Base-by-base conservation (phyloP, 1,284 basidiomycete genomes). In the Pterulicium gracile region DNA sequence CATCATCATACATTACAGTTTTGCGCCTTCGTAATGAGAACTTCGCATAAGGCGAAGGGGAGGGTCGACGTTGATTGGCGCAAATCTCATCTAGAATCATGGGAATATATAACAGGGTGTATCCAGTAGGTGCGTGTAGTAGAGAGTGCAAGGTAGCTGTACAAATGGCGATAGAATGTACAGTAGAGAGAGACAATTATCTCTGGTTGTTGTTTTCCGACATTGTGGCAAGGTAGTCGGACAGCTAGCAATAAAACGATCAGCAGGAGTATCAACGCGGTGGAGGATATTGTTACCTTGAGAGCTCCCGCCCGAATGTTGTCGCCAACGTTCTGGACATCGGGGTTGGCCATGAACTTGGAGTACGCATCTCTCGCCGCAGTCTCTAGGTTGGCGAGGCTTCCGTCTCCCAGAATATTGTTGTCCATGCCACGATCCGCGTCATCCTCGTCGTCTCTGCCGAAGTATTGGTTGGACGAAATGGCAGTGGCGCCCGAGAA, bases 401-500 rank as follows among this genome's bases (percentile, higher is more conserved):
- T 86, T 18, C 83, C 82, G 55, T 88, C 77, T 15, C 77, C 81
- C 15, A 79, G 61, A 48, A 81, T 50, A 17, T 73, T 67, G 1
- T 68, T 73, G n/a, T 70, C 75, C 34, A 65, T 61, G 20, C 69
- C 69, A 54, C 62, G 43, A 61, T 62, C 53, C 55, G 53, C 50
- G 36, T 73, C 79, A 7, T 88, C 88, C 42, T 93, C 88, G 39
- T 97, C 94, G 10, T 89, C 84, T 17, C 93, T 75, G 2, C 95
- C 96, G 66, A 94, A 96, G 75, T 96, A 96, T 53, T 90, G 86
- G 60, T 83, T 96, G 35, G 90, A 94, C 3, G 92, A 96, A 59
- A 98, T 98, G 23, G 91, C 81, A 0, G 88, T 89, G 19, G 95
- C 91, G 14, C 94, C 94, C 55, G 84, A 78, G 79, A 99, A 98